Conservation (phyloP, 73 alveolate species). For the Uronychia setigera region DNA sequence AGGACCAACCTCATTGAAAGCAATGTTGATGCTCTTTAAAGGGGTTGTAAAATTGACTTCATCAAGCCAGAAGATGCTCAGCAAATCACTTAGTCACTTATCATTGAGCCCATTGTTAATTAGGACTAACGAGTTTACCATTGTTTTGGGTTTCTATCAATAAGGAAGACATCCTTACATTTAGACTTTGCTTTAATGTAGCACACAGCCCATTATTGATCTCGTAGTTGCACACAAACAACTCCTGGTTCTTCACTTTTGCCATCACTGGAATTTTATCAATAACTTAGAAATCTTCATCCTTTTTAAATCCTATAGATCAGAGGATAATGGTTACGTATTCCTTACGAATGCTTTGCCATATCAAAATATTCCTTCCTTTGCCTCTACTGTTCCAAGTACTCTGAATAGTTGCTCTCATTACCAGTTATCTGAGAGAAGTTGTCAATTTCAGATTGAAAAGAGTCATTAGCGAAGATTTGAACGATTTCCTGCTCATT, state of each 20-base stretch:
- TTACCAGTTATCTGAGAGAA: no score
- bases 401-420: no score
- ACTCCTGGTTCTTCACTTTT: background rate
- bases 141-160: background rate
- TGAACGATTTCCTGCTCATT: no score
- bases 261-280: background rate
- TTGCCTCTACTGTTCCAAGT: no score
- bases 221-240: background rate
- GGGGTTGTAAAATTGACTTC: background rate
- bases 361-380: no score
- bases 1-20: background rate
- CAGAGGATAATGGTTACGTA: no score
- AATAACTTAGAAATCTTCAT: no score
- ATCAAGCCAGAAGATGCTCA: background rate
- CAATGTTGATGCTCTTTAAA: background rate
- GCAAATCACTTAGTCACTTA: background rate
- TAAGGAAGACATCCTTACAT: background rate
- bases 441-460: no score
- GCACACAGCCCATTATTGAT: background rate
- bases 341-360: no score
- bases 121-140: background rate
- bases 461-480: no score
- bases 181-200: background rate
- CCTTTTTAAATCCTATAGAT: no score
- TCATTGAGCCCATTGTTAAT: background rate